Conservation (phyloP, 768 basidiomycete species). For the Naganishia kalamii region DNA sequence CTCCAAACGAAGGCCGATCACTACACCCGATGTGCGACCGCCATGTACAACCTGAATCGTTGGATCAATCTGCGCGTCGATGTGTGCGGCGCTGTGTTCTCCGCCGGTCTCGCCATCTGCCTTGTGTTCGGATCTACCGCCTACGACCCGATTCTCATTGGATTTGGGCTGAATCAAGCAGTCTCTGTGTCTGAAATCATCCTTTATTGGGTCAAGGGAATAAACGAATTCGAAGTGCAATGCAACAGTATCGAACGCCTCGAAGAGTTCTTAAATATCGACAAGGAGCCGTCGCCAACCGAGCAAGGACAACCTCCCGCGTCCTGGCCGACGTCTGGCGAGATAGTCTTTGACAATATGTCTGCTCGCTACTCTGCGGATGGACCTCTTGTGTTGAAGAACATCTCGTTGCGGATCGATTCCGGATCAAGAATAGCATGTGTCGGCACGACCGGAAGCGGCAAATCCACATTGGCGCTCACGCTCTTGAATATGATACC, state of each 20-base stretch:
- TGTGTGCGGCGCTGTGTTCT: conserved; percentile 56
- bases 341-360: conserved; percentile 54
- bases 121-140: conserved; percentile 50
- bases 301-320: conserved; percentile 55
- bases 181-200: conserved; percentile 42
- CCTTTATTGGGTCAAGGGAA: conserved; percentile 40
- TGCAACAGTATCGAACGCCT: conserved; percentile 51
- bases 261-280: conserved; percentile 56
- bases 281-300: conserved; percentile 53
- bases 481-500: conserved; percentile 57
- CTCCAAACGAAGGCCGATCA: conserved; percentile 55
- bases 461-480: conserved; percentile 52
- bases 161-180: conserved; percentile 45
- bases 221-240: conserved; percentile 45
- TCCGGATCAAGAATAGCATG: conserved; percentile 60
- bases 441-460: conserved; percentile 60
- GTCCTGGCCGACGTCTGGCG: conserved; percentile 60
- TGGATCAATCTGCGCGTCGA: conserved; percentile 59
- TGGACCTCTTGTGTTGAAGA: conserved; percentile 59
- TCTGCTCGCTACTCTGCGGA: conserved; percentile 56
- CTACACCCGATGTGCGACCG: conserved; percentile 21
- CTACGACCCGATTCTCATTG: conserved; percentile 38
- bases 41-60: conserved; percentile 50
- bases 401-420: conserved; percentile 56
- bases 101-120: conserved; percentile 56